Evolutionary conservation across 495 filamentous ascomycete genomes (phyloP).

Genomic region (Arthonia radiata): DNA sequence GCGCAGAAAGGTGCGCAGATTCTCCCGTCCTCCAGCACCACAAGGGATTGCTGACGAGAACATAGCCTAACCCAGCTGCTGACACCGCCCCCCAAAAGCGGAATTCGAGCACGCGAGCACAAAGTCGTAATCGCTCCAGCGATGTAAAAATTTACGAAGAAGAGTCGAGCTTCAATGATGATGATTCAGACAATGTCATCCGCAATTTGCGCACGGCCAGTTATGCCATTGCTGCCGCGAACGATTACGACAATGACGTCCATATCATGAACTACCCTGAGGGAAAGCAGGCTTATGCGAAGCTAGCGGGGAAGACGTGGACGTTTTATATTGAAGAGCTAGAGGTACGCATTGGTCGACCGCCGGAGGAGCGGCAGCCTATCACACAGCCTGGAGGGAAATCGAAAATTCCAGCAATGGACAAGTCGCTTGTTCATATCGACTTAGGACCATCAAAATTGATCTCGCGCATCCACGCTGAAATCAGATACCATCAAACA

Average conservation of each 20-base stretch:
- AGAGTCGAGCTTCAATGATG: too few species aligned
- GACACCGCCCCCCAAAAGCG: too few species aligned
- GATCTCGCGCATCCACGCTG: conserved; percentile 69
- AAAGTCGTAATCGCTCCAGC: too few species aligned
- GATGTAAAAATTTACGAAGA: too few species aligned
- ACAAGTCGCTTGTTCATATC: conserved; percentile 41
- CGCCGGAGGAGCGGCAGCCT: conserved; percentile 27
- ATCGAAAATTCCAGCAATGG: conserved; percentile 21
- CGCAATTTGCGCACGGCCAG: conserved; percentile 35
- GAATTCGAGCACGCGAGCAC: too few species aligned
- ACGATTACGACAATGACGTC: conserved; percentile 46
- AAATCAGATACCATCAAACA: conserved; percentile 55
- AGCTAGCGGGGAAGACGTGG: conserved; percentile 78
- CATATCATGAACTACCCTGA: conserved; percentile 42
- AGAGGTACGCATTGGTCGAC: conserved; percentile 62
- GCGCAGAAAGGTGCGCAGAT: too few species aligned
- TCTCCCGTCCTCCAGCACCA: too few species aligned
- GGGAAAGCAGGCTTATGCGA: conserved; percentile 72
- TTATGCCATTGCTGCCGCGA: conserved; percentile 38
- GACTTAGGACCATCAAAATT: conserved; percentile 85
- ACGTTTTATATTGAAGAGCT: conserved; percentile 76
- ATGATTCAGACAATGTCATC: conserved; percentile 50
- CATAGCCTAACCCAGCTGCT: too few species aligned
- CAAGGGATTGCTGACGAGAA: too few species aligned
- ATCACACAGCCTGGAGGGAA: conserved; percentile 17